A percentile compares a stretch with the other conserved stretches of the same genome.
phyloP scores from a whole-genome alignment of 371 early-diverging fungal species.

The Apophysomyces variabilis region DNA sequence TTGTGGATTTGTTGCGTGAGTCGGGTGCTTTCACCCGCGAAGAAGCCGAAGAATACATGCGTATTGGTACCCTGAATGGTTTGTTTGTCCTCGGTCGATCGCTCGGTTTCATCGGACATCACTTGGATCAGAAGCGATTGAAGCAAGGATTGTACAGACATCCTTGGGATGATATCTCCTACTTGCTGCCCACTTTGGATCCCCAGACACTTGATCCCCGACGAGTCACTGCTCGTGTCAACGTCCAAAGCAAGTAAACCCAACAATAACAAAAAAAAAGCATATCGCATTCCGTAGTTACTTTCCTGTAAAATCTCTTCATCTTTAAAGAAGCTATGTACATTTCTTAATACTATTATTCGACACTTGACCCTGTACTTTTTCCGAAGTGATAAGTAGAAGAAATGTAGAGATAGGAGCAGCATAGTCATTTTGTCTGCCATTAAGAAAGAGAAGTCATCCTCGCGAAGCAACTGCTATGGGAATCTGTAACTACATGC shows the following conservation, averaged over 20 bases:
- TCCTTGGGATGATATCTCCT: constrained; percentile 98
- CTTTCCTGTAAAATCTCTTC: too few relatives aligned
- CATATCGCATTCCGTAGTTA: neutral
- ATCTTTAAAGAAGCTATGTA: too few relatives aligned
- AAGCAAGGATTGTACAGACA: constrained; percentile 98
- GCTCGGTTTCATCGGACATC: constrained; percentile 97
- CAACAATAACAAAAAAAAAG: neutral
- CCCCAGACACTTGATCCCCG: constrained; percentile 55
- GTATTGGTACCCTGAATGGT: constrained; percentile 96
- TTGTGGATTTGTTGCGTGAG: constrained; percentile 93
- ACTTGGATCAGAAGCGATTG: constrained; percentile 95
- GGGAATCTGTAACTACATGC: too few relatives aligned
- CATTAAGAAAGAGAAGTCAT: too few relatives aligned
- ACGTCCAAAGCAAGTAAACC: constrained; percentile 41
- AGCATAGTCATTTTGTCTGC: too few relatives aligned
- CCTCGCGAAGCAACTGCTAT: too few relatives aligned
- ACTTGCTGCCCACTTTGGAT: constrained; percentile 70
- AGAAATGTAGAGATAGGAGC: too few relatives aligned
- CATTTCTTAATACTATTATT: too few relatives aligned
- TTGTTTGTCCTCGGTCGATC: constrained; percentile 95
- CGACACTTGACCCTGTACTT: too few relatives aligned
- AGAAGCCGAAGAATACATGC: constrained; percentile 96
- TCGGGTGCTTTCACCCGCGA: constrained; percentile 93
- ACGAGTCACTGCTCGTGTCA: constrained; percentile 55
- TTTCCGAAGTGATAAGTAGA: too few relatives aligned